Conservation (phyloP, 2,329 filamentous ascomycete genomes). For the Cyphellophora attinorum region DNA sequence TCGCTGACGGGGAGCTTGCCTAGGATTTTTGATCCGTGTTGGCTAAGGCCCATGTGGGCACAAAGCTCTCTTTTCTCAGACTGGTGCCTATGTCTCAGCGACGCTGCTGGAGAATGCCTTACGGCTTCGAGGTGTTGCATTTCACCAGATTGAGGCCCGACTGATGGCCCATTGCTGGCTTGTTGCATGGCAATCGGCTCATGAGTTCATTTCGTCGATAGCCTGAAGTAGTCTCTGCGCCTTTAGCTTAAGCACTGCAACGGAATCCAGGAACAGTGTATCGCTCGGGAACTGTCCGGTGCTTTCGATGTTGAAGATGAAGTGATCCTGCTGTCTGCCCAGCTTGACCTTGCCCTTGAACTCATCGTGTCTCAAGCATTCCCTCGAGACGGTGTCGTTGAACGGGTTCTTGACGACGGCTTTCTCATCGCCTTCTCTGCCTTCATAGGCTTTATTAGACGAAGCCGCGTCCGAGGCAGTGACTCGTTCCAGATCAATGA, state of each 20-base stretch:
- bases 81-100: too few relatives aligned
- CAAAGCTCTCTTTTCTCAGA: too few relatives aligned
- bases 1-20: too few relatives aligned
- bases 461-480: slow-evolving; percentile 55
- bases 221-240: slow-evolving; percentile 44
- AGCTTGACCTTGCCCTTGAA: slow-evolving; percentile 95
- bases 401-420: slow-evolving; percentile 82
- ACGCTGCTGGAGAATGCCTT: too few relatives aligned
- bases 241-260: slow-evolving; percentile 79
- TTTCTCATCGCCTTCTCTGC: slow-evolving; percentile 69
- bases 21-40: too few relatives aligned
- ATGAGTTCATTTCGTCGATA: slow-evolving; percentile 30
- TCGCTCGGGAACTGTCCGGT: slow-evolving; percentile 92
- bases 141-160: too few relatives aligned
- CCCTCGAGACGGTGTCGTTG: slow-evolving; percentile 89
- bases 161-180: too few relatives aligned
- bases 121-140: too few relatives aligned
- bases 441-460: slow-evolving; percentile 57
- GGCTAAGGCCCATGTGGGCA: too few relatives aligned
- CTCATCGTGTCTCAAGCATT: slow-evolving; percentile 82
- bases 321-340: slow-evolving; percentile 83
- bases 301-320: slow-evolving; percentile 94
- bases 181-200: too few relatives aligned
- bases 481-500: slow-evolving; percentile 70
- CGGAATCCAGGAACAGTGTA: slow-evolving; percentile 80